These are phyloP conservation scores for Amborella trichopoda DNA, from an alignment of 164 flowering plant species.

Conservation along the genomic window DNA sequence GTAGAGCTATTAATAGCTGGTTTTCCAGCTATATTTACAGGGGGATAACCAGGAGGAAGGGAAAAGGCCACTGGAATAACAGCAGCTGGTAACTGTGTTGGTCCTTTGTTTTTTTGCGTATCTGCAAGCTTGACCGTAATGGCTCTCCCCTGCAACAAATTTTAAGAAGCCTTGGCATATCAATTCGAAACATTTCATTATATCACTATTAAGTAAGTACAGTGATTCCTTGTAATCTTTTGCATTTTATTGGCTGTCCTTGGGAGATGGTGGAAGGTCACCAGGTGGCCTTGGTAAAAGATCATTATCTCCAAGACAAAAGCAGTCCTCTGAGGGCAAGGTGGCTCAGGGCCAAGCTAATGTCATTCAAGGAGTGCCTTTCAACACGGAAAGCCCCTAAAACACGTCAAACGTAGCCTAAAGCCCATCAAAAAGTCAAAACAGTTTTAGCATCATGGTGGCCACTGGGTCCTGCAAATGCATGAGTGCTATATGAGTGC, in stretches of 20 bases:
- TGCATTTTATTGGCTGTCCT: too few species aligned
- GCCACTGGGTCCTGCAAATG: too few species aligned
- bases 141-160: constrained; percentile 40
- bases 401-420: too few species aligned
- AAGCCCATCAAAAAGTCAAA: too few species aligned
- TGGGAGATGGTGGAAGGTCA: too few species aligned
- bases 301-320: background rate
- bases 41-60: constrained; percentile 33
- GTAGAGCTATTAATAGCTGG: constrained; percentile 11
- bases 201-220: background rate
- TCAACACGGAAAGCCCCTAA: too few species aligned
- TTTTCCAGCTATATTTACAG: constrained; percentile 23
- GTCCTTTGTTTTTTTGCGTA: constrained; percentile 33
- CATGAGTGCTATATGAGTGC: too few species aligned
- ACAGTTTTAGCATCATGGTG: too few species aligned
- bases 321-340: background rate
- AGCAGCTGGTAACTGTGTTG: constrained; percentile 27
- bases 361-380: too few species aligned
- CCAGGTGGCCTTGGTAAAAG: too few species aligned
- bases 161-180: background rate
- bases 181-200: background rate
- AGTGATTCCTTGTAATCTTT: too few species aligned
- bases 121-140: constrained; percentile 56
- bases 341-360: background rate
- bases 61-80: constrained; percentile 31